phyloP scores from a whole-genome alignment of 352 stramenopile species.

The Phytopythium ostracodes region DNA sequence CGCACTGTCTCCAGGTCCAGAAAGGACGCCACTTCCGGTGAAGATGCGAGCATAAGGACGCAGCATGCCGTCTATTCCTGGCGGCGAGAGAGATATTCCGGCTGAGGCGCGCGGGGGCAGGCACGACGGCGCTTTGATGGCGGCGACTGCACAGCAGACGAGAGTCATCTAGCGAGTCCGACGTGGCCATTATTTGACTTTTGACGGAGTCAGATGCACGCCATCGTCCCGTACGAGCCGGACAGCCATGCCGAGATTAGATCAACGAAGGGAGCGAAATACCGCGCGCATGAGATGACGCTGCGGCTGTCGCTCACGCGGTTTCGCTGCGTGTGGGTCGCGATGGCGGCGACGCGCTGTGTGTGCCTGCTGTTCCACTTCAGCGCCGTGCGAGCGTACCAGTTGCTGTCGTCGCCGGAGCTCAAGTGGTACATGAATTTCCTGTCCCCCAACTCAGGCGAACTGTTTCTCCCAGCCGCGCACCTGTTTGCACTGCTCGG shows the following conservation, averaged over 20 bases:
- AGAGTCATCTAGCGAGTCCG: too few relatives aligned
- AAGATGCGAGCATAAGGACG: too few relatives aligned
- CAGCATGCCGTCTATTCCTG: neutral
- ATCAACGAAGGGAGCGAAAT: neutral
- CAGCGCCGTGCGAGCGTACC: constrained; percentile 6
- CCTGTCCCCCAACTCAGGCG: neutral
- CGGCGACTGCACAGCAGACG: too few relatives aligned
- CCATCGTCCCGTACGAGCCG: neutral
- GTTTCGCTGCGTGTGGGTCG: constrained; percentile 9
- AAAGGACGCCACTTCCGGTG: too few relatives aligned
- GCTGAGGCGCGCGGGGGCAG: too few relatives aligned
- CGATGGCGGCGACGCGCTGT: constrained; percentile 4
- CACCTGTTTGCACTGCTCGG: constrained; percentile 1
- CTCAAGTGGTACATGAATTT: constrained; percentile 17
- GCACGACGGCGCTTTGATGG: too few relatives aligned
- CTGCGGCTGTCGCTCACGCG: constrained; percentile 1
- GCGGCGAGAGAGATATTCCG: neutral
- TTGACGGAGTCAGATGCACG: neutral
- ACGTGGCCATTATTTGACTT: neutral
- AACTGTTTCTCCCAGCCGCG: neutral
- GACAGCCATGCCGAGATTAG: neutral
- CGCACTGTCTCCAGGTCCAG: too few relatives aligned
- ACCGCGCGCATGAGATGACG: neutral
- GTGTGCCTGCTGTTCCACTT: constrained; percentile 9
- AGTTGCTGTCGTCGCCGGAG: constrained; percentile 3